Evolutionary conservation across 352 stramenopile species (phyloP), one percentile per base, ranked within the genome.

Genomic region (Plasmopara viticola): DNA sequence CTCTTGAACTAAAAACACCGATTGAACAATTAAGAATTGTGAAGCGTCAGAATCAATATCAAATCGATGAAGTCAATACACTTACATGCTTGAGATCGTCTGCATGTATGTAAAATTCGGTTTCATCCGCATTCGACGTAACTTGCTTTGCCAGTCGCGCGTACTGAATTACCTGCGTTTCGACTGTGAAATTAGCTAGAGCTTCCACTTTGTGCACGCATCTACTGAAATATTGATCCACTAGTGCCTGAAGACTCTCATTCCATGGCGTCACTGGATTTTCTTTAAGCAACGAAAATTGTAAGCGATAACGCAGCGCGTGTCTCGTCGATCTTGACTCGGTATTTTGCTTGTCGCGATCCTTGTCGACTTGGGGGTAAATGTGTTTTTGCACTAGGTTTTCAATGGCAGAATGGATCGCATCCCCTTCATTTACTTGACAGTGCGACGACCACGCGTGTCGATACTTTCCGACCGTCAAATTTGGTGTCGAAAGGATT

Each of bases 211-310:
- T 84, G n/a, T 62, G 44, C 18, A 86, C 54, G 43, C 86, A 68
- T 14, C 51, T 63, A 17, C 56, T 48, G 10, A 86, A 34, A 62
- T 79, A 85, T 40, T 44, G 48, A 15, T 65, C 62, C 38, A 77
- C 66, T 2, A 87, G 40, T 9, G 50, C 53, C 17, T 58, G 43
- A 6, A 84, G 65, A 43, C 74, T 51, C 67, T 80, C 84, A 0
- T 52, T 64, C 79, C 77, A 88, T 12, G 34, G 8, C 1, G 60
- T 56, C 20, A 58, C 44, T 12, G 66, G 68, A 13, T 68, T 58
- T 43, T 87, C 78, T 25, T 87, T 87, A 4, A 92, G 53, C 29
- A 92, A 49, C 6, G 75, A 70, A 48, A 90, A 87, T 45, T 84
- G 69, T 20, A 88, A 54, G 38, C 78, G 78, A 48, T 90, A 92